Conservation (phyloP, 176 grass and related monocot species). For the Aegilops speltoides region DNA sequence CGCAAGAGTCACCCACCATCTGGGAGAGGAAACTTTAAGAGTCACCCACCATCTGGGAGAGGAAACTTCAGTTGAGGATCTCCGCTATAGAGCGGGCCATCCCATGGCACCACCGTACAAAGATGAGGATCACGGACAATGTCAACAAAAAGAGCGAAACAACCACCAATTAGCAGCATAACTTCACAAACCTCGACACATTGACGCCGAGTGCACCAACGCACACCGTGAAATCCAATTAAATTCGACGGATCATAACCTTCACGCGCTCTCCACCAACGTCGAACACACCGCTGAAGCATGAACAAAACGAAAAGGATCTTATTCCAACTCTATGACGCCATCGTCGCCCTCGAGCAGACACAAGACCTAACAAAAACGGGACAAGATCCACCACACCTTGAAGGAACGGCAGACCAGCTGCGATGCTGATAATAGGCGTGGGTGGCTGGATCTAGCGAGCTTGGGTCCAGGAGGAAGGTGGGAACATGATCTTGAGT, state of each 20-base stretch:
- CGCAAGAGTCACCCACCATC: background rate
- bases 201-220: too few species aligned
- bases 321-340: too few species aligned
- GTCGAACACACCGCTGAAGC: too few species aligned
- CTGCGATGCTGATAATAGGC: too few species aligned
- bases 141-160: background rate
- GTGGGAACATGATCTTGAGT: too few species aligned
- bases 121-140: background rate
- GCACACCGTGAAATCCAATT: background rate
- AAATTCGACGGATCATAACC: background rate
- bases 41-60: background rate
- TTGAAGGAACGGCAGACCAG: too few species aligned
- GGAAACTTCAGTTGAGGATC: background rate
- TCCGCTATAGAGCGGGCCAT: background rate
- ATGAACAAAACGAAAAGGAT: too few species aligned
- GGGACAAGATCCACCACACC: too few species aligned
- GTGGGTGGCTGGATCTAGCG: too few species aligned
- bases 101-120: background rate
- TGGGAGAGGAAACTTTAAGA: background rate
- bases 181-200: background rate
- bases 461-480: too few species aligned
- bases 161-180: background rate
- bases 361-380: too few species aligned
- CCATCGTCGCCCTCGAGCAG: too few species aligned
- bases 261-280: background rate